Evolutionary conservation across 164 flowering plant species (phyloP).

Genomic region (Piper betle): DNA sequence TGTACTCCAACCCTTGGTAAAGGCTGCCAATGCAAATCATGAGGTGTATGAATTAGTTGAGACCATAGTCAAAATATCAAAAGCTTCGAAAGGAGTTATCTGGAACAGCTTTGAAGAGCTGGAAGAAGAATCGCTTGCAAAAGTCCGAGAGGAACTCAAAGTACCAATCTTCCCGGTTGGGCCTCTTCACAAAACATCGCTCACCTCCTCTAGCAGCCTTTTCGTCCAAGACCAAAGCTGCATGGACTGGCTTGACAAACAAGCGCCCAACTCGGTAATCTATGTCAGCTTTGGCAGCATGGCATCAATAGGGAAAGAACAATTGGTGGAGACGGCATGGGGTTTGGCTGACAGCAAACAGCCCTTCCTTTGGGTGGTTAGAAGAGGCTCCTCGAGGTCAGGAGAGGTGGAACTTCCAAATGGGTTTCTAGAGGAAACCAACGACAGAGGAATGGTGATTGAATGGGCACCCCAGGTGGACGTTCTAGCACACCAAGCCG

Average conservation of each 20-base stretch:
- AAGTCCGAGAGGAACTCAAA: neutral
- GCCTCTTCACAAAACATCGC: slow-evolving; percentile 25
- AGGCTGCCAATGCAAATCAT: slow-evolving; percentile 2
- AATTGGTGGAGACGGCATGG: slow-evolving; percentile 26
- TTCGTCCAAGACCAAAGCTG: slow-evolving; percentile 17
- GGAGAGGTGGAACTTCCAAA: slow-evolving; percentile 12
- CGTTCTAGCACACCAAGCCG: slow-evolving; percentile 21
- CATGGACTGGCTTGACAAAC: slow-evolving; percentile 34
- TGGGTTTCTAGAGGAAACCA: slow-evolving; percentile 9
- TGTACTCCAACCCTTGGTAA: slow-evolving; percentile 18
- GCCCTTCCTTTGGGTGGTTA: slow-evolving; percentile 38
- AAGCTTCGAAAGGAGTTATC: slow-evolving; percentile 13
- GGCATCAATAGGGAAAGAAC: slow-evolving; percentile 5
- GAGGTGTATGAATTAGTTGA: neutral
- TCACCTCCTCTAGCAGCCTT: slow-evolving; percentile 19
- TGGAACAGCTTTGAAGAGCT: slow-evolving; percentile 29
- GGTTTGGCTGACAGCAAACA: slow-evolving; percentile 29
- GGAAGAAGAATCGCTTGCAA: slow-evolving; percentile 11
- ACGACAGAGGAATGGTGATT: slow-evolving; percentile 18
- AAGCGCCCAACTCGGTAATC: slow-evolving; percentile 24
- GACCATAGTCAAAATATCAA: neutral
- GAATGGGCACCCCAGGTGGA: slow-evolving; percentile 26
- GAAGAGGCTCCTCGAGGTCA: slow-evolving; percentile 24
- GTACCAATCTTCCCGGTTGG: slow-evolving; percentile 28
- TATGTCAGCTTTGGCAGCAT: slow-evolving; percentile 42